Conservation (phyloP, 179 eudicot genomes). For the Silene coronaria region DNA sequence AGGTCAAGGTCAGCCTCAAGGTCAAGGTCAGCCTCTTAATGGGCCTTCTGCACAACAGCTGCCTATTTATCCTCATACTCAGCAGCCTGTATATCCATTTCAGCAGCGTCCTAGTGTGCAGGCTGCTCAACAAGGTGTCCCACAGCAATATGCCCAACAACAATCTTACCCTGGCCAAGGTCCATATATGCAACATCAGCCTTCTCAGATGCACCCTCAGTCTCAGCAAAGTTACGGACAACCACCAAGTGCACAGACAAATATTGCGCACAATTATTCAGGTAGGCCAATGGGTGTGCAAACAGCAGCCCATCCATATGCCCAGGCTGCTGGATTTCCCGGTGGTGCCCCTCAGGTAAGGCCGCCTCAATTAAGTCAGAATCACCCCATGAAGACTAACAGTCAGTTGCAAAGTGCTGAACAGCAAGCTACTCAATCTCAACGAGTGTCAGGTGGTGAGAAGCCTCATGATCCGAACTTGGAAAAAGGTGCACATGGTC, state of each 20-base stretch:
- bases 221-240: slow-evolving; percentile 37
- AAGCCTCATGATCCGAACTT: slow-evolving; percentile 28
- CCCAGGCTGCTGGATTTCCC: slow-evolving; percentile 42
- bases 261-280: slow-evolving; percentile 39
- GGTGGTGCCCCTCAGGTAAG: slow-evolving; percentile 43
- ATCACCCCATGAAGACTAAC: slow-evolving; percentile 24
- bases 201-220: slow-evolving; percentile 33
- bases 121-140: slow-evolving; percentile 44
- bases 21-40: slow-evolving; percentile 31
- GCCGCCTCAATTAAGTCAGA: slow-evolving; percentile 48
- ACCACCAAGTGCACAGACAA: slow-evolving; percentile 39
- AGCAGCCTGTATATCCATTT: slow-evolving; percentile 47
- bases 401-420: slow-evolving; percentile 34
- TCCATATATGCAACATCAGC: slow-evolving; percentile 38
- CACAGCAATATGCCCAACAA: slow-evolving; percentile 55
- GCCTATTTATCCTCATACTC: slow-evolving; percentile 45
- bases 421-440: slow-evolving; percentile 35
- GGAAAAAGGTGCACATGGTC: slow-evolving; percentile 25
- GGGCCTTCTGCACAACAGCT: slow-evolving; percentile 39
- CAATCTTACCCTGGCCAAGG: slow-evolving; percentile 48
- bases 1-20: not conserved
- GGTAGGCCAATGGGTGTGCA: slow-evolving; percentile 48
- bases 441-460: slow-evolving; percentile 29
- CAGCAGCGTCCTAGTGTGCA: slow-evolving; percentile 55
- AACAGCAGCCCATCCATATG: slow-evolving; percentile 38